phyloP scores from a whole-genome alignment of 2,329 filamentous ascomycete species.

The Colletotrichum orbiculare region DNA sequence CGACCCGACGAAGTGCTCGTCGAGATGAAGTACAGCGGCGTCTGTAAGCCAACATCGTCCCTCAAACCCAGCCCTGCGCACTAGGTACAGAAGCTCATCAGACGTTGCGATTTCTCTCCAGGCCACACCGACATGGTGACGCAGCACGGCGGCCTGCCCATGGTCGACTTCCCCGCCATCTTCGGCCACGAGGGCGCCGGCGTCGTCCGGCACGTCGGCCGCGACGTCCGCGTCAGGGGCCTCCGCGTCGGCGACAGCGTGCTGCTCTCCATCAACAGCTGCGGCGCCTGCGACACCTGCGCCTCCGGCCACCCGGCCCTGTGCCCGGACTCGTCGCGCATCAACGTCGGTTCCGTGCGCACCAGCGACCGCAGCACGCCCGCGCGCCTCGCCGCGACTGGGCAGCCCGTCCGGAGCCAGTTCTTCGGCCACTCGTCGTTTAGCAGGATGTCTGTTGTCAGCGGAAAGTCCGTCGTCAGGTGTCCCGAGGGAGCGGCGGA shows the following conservation, averaged over 20 bases:
- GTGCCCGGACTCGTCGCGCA: slow-evolving; percentile 56
- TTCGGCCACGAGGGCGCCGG: slow-evolving; percentile 92
- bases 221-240: slow-evolving; percentile 95
- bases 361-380: slow-evolving; percentile 77
- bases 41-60: slow-evolving; percentile 61
- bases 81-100: neutral
- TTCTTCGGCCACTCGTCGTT: slow-evolving; percentile 99
- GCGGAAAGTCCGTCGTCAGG: slow-evolving; percentile 95
- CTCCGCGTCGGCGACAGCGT: slow-evolving; percentile 90
- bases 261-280: slow-evolving; percentile 92
- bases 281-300: slow-evolving; percentile 99
- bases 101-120: neutral
- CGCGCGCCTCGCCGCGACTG: slow-evolving; percentile 91
- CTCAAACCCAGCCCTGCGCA: neutral
- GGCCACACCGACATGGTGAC: slow-evolving; percentile 76
- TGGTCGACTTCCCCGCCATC: slow-evolving; percentile 76
- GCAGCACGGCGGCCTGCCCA: slow-evolving; percentile 20
- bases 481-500: slow-evolving; percentile 92
- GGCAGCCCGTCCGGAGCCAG: slow-evolving; percentile 87
- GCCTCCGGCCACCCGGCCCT: slow-evolving; percentile 99
- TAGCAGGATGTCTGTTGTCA: slow-evolving; percentile 97
- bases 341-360: slow-evolving; percentile 83
- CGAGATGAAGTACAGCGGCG: slow-evolving; percentile 90
- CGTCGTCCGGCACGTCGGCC: slow-evolving; percentile 91
- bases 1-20: slow-evolving; percentile 87